These are phyloP conservation scores for Metarhizium rileyi DNA, from an alignment of 2,329 filamentous ascomycete genomes.

Conservation along the genomic window DNA sequence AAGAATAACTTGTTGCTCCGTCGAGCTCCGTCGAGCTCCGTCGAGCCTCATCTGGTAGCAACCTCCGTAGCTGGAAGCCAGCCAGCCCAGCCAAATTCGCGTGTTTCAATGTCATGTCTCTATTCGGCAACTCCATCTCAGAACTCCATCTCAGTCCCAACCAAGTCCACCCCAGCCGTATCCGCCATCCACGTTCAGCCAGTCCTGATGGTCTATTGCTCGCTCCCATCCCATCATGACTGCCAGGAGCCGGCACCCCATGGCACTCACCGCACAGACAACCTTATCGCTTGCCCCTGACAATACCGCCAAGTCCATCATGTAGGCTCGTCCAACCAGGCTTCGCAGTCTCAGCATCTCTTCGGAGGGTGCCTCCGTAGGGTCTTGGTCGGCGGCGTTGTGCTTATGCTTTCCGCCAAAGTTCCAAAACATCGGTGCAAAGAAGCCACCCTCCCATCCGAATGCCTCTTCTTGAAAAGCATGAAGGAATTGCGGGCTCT, in stretches of 20 bases:
- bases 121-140: background rate
- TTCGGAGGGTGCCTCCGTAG: conserved; percentile 27
- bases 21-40: too few species aligned
- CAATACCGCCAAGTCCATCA: conserved; percentile 71
- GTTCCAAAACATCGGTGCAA: conserved; percentile 70
- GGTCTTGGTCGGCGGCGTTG: conserved; percentile 22
- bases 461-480: conserved; percentile 66
- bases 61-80: background rate
- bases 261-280: conserved; percentile 67
- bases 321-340: conserved; percentile 69
- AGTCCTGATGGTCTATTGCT: conserved; percentile 48
- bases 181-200: conserved; percentile 72
- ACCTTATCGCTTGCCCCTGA: conserved; percentile 58
- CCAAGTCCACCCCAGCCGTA: conserved; percentile 48
- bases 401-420: conserved; percentile 45
- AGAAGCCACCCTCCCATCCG: conserved; percentile 87
- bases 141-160: conserved; percentile 11
- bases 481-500: conserved; percentile 42
- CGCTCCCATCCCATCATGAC: conserved; percentile 84
- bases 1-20: too few species aligned
- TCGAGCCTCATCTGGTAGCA: background rate
- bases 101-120: background rate
- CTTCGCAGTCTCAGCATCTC: conserved; percentile 59
- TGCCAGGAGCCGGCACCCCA: conserved; percentile 62
- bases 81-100: background rate